phyloP scores from a whole-genome alignment of 1,284 basidiomycete genomes.

The Sutorius eximius region DNA sequence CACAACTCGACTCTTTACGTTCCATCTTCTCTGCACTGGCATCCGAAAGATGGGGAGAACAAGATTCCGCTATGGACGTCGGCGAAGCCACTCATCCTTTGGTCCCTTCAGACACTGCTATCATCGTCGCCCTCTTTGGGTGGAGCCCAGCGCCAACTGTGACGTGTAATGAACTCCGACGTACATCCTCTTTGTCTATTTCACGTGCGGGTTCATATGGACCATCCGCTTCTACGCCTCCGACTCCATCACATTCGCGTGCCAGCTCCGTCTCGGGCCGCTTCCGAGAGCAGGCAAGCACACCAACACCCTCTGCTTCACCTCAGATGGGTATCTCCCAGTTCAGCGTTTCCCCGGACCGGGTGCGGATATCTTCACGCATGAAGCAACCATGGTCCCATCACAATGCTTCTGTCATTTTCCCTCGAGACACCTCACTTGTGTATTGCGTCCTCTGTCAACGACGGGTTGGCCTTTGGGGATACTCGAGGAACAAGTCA shows the following conservation, averaged over 20 bases:
- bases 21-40: slow-evolving; percentile 36
- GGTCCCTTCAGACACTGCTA: slow-evolving; percentile 49
- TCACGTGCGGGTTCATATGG: slow-evolving; percentile 41
- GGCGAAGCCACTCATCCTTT: slow-evolving; percentile 6
- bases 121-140: slow-evolving; percentile 67
- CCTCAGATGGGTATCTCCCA: slow-evolving; percentile 23
- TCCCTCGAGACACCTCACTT: slow-evolving; percentile 46
- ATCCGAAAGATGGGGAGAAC: slow-evolving; percentile 10
- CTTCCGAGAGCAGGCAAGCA: slow-evolving; percentile 15
- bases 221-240: slow-evolving; percentile 34
- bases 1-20: slow-evolving; percentile 45
- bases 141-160: slow-evolving; percentile 58
- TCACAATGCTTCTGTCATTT: not conserved
- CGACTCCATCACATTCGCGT: slow-evolving; percentile 45
- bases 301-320: slow-evolving; percentile 17
- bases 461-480: slow-evolving; percentile 75
- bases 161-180: slow-evolving; percentile 34
- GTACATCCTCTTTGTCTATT: slow-evolving; percentile 39
- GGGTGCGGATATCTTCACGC: slow-evolving; percentile 21
- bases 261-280: slow-evolving; percentile 44
- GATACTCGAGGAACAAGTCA: slow-evolving; percentile 45
- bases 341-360: slow-evolving; percentile 16
- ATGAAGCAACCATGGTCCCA: slow-evolving; percentile 5
- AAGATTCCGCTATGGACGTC: slow-evolving; percentile 8
- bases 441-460: slow-evolving; percentile 71